phyloP scores from a whole-genome alignment of 2,329 filamentous ascomycete genomes.

The Torrubiella hemipterigena region DNA sequence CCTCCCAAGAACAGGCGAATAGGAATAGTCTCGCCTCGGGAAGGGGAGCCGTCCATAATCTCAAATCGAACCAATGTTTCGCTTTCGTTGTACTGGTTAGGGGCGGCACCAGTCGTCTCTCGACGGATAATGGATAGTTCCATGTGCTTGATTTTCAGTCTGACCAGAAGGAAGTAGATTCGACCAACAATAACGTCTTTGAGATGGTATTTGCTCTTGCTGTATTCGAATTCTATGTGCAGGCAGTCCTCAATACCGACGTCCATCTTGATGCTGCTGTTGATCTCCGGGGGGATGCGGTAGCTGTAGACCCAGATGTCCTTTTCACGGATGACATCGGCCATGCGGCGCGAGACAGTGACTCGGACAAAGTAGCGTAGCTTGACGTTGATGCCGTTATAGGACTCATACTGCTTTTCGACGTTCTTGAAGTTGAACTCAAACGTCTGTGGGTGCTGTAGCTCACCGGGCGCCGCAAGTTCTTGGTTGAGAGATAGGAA shows the following conservation, averaged over 20 bases:
- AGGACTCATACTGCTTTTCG: conserved; percentile 99
- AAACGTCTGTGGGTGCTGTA: conserved; percentile 96
- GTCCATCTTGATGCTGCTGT: conserved; percentile 99
- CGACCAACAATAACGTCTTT: conserved; percentile 98
- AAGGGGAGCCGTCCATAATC: conserved; percentile 99
- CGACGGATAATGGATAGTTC: conserved; percentile 94
- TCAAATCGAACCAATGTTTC: conserved; percentile 96
- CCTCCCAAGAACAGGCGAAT: conserved; percentile 94
- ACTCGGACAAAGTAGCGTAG: conserved; percentile 96
- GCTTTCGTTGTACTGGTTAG: conserved; percentile 99
- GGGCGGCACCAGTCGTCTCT: conserved; percentile 90
- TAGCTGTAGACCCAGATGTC: conserved; percentile 99
- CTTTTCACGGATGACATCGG: conserved; percentile 96
- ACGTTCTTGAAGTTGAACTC: conserved; percentile 99
- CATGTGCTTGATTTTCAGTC: conserved; percentile 99
- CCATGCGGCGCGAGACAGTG: conserved; percentile 92
- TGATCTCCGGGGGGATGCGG: conserved; percentile 94
- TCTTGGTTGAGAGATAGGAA: conserved; percentile 96
- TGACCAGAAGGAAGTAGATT: conserved; percentile 95
- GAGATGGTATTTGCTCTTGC: conserved; percentile 96
- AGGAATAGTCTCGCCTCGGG: conserved; percentile 85
- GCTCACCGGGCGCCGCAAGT: conserved; percentile 88
- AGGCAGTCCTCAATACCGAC: conserved; percentile 98
- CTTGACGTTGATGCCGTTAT: conserved; percentile 99
- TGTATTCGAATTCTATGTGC: conserved; percentile 99